These are phyloP conservation scores for Aspergillus persii DNA, from an alignment of 2,329 filamentous ascomycete genomes.

Conservation along the genomic window DNA sequence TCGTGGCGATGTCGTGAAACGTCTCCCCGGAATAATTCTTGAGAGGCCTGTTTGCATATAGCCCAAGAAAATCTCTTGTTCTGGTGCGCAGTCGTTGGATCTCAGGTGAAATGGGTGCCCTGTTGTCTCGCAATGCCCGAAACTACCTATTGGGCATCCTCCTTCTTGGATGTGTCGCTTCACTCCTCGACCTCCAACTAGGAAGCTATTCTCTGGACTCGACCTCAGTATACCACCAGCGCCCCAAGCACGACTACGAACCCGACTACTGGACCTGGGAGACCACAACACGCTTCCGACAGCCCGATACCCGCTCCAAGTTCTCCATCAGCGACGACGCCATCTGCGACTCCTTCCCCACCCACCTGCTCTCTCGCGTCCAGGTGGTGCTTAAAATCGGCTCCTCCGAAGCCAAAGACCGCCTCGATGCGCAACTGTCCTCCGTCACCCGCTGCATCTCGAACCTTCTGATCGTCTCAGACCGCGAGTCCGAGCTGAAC, in stretches of 20 bases:
- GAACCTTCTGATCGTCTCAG: constrained; percentile 51
- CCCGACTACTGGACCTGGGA: constrained; percentile 24
- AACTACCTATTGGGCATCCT: constrained; percentile 7
- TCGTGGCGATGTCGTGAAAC: background rate
- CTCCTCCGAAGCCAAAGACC: constrained; percentile 43
- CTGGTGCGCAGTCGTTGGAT: no score
- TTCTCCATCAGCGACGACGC: constrained; percentile 1
- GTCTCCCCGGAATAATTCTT: no score
- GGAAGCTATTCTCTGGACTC: constrained; percentile 2
- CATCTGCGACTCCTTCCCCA: constrained; percentile 29
- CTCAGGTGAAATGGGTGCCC: background rate
- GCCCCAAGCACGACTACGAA: background rate
- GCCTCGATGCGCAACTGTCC: constrained; percentile 48
- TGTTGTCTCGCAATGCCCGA: constrained; percentile 2
- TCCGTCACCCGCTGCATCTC: constrained; percentile 54
- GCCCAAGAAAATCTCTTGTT: background rate
- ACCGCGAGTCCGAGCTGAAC: constrained; percentile 48
- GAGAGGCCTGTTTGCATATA: no score
- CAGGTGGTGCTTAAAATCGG: constrained; percentile 53
- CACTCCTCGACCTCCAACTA: constrained; percentile 8
- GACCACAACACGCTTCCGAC: constrained; percentile 17
- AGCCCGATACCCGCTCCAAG: background rate
- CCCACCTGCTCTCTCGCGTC: constrained; percentile 40
- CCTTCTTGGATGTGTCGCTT: constrained; percentile 1
- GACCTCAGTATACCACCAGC: constrained; percentile 6